These are phyloP conservation scores for Acacia acuminata DNA, from an alignment of 306 rosid genomes.

Conservation along the genomic window DNA sequence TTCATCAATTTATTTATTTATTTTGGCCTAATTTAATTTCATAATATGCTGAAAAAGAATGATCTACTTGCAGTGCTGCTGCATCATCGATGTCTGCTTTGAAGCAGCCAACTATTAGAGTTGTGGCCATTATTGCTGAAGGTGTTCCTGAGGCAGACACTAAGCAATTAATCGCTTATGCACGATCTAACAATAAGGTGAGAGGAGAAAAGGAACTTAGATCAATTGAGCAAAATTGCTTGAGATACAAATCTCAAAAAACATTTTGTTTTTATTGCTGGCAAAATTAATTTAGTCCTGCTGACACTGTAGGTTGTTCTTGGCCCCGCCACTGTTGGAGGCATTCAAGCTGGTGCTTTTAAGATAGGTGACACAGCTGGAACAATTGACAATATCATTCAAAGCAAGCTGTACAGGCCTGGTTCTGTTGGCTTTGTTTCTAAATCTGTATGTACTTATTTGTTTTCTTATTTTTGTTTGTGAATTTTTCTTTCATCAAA, in stretches of 20 bases:
- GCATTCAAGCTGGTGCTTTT: conserved; percentile 94
- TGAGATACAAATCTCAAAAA: conserved; percentile 12
- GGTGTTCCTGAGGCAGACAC: conserved; percentile 92
- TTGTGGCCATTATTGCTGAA: conserved; percentile 91
- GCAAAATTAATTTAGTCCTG: conserved; percentile 25
- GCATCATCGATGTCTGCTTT: conserved; percentile 84
- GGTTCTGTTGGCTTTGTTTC: conserved; percentile 98
- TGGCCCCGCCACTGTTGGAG: conserved; percentile 98
- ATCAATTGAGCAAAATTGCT: conserved; percentile 10
- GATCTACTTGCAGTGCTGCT: conserved; percentile 66
- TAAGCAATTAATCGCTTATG: conserved; percentile 82
- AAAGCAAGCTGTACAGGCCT: conserved; percentile 91
- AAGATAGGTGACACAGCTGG: conserved; percentile 98
- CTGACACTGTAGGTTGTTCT: conserved; percentile 67
- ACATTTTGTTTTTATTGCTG: conserved; percentile 6
- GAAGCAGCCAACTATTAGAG: conserved; percentile 89
- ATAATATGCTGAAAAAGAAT: conserved; percentile 3
- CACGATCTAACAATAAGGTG: conserved; percentile 85
- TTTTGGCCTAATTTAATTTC: conserved; percentile 12
- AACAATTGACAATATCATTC: conserved; percentile 85
- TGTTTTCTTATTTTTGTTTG: conserved; percentile 15
- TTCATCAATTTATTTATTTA: neutral
- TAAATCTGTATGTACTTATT: conserved; percentile 72
- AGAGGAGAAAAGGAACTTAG: conserved; percentile 21
- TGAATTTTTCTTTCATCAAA: conserved; percentile 6